Percentiles rank a stretch among this genome's conserved stretches.
Evolutionary conservation across 257 asterid species (phyloP).

Genomic region (Jasminum sambac): DNA sequence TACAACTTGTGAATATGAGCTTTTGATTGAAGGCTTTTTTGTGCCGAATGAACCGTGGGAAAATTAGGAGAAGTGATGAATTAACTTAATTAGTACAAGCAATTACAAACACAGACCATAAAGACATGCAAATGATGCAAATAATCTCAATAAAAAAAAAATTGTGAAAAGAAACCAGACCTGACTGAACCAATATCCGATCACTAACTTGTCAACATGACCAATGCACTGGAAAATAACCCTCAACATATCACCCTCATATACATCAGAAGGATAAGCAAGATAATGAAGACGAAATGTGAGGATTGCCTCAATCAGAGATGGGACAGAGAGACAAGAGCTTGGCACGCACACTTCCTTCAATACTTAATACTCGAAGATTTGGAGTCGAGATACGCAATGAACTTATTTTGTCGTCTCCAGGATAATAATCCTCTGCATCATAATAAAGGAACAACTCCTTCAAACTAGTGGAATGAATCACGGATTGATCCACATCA

Average conservation of each 20-base stretch:
- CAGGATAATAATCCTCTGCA: background rate
- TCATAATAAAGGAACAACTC: background rate
- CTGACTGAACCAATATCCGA: slow-evolving; percentile 17
- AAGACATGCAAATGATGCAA: no score
- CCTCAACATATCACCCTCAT: background rate
- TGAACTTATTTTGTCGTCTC: background rate
- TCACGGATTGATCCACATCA: background rate
- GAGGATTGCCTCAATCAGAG: slow-evolving; percentile 10
- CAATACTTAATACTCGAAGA: background rate
- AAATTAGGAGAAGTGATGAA: no score
- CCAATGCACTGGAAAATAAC: background rate
- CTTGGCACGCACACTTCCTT: background rate
- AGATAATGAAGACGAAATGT: background rate
- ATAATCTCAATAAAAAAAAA: no score
- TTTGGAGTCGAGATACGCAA: slow-evolving; percentile 16
- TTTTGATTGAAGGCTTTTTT: no score
- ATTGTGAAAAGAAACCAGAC: slow-evolving; percentile 1
- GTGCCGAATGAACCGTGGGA: no score
- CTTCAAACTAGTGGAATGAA: slow-evolving; percentile 16
- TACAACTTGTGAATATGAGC: no score
- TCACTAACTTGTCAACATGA: slow-evolving; percentile 12
- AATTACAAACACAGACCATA: no score
- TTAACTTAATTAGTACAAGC: no score
- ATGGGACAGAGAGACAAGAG: background rate
- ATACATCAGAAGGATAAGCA: no score